Evolutionary conservation across 441 rosid genomes (phyloP).

Genomic region (Corymbia citriodora): DNA sequence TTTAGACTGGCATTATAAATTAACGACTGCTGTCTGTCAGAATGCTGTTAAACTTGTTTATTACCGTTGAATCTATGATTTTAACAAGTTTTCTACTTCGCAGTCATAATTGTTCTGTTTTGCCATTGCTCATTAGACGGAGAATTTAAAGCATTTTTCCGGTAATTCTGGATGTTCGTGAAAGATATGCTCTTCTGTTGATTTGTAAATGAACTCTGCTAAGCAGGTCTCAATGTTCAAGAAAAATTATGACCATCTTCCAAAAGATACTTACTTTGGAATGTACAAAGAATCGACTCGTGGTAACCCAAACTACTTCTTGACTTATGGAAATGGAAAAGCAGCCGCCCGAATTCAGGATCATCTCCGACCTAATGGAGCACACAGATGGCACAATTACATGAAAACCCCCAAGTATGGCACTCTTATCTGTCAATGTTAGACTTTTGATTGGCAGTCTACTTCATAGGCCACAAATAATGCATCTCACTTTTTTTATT

Average conservation of each 20-base stretch:
- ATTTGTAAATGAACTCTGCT: background rate
- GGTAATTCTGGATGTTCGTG: background rate
- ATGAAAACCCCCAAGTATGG: constrained; percentile 73
- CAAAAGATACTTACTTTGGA: constrained; percentile 76
- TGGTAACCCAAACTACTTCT: constrained; percentile 72
- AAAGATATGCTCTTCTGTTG: background rate
- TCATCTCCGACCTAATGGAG: constrained; percentile 81
- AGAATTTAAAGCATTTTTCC: background rate
- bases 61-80: background rate
- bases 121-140: background rate
- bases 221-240: constrained; percentile 71
- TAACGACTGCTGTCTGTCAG: background rate
- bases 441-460: background rate
- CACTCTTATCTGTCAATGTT: background rate
- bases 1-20: background rate
- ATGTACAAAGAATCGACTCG: constrained; percentile 73
- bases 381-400: constrained; percentile 85
- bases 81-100: background rate
- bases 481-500: background rate
- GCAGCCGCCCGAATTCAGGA: constrained; percentile 60
- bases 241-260: constrained; percentile 76
- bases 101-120: background rate
- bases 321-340: constrained; percentile 77
- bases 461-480: background rate
- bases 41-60: background rate